These are phyloP conservation scores for Dovyalis caffra DNA, from an alignment of 345 rosid species.

Conservation along the genomic window DNA sequence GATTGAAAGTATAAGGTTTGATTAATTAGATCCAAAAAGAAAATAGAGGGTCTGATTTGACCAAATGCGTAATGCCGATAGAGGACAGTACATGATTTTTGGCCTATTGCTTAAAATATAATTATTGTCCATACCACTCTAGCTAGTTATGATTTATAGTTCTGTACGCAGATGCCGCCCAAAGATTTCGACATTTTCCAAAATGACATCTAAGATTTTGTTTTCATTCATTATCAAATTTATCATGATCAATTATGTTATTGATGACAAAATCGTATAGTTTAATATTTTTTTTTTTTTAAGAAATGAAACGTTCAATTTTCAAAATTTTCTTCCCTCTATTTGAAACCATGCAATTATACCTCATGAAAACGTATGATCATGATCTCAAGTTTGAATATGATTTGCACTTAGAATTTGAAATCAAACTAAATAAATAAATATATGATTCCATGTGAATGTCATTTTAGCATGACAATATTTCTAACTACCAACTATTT, in stretches of 20 bases:
- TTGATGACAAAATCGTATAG: neutral
- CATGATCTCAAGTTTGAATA: neutral
- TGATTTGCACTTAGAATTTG: no score
- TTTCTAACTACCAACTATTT: neutral
- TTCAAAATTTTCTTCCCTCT: neutral
- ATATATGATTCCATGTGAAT: neutral
- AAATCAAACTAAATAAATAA: neutral
- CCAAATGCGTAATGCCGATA: no score
- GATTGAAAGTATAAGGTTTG: no score
- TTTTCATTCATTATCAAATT: neutral
- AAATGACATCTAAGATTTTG: neutral
- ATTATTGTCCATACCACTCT: no score
- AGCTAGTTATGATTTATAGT: neutral
- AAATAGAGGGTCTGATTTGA: no score
- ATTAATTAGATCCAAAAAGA: no score
- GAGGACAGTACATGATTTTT: no score
- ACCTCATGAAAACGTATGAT: neutral
- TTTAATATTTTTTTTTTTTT: no score
- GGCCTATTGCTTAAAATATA: neutral
- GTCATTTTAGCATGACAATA: neutral
- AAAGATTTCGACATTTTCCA: neutral
- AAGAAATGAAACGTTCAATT: neutral
- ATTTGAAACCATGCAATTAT: neutral
- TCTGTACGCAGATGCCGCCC: neutral
- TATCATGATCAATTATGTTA: neutral